Base-by-base conservation (phyloP, 2,329 filamentous ascomycete genomes). In the Fusarium succisae region DNA sequence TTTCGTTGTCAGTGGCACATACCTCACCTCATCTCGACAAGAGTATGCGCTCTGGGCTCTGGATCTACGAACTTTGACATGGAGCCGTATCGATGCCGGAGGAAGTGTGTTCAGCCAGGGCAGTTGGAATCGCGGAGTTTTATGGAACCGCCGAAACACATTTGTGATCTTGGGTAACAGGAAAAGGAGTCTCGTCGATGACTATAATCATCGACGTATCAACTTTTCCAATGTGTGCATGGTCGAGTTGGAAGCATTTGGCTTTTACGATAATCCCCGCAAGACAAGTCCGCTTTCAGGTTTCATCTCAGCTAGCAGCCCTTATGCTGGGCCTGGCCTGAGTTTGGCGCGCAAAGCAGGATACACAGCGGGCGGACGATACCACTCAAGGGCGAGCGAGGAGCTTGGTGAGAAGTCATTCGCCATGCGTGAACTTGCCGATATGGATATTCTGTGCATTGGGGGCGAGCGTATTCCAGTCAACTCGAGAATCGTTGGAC, bases 211-310 rank as follows among this genome's bases (percentile, higher is more conserved):
- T 79, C 93, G 96, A 17, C 92, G 96, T 32, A 97, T 99, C 83
- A 99, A 99, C 82, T 99, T 98, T 81, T 94, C 93, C 15, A 97
- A 99, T 79, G 91, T 98, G 35, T 98, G 96, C 82, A 93, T 98
- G 88, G 96, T 99, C 14, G 96, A 99, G 82, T 87, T 99, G 17
- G 96, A 99, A 81, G 95, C 96, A 0, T 99, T 98, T 84, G 96
- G 96, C 3, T 91, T 99, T 48, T 98, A 98, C 81, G 96, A 98
- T 80, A 99, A 98, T 81, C 95, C 96, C 17, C 91, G 95, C 73
- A 93, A 92, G 80, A 90, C 88, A 2, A 86, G 90, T 9, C 93
- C 96, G 3, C 91, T 94, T 77, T 97, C 95, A 2, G 93, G 91
- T 15, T 98, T 96, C 81, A 87, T 92, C 63, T 98, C 95, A 3